Evolutionary conservation across 2,329 filamentous ascomycete genomes (phyloP).

Genomic region (Aspergillus terreus): DNA sequence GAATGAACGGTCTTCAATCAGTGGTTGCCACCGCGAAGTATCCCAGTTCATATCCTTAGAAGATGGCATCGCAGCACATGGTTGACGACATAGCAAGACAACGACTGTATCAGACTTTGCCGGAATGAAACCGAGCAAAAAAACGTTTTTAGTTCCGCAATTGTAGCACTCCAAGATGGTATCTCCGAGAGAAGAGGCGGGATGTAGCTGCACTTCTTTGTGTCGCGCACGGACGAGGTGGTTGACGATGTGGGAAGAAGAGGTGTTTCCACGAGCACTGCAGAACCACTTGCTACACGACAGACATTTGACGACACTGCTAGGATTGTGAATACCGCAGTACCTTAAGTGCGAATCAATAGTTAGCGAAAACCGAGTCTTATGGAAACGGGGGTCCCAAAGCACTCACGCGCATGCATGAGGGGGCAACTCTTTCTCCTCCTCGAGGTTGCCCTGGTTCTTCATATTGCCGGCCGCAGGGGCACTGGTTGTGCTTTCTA

Average conservation of each 20-base stretch:
- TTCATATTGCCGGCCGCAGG: constrained; percentile 72
- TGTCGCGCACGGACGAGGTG: constrained; percentile 95
- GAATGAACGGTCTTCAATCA: constrained; percentile 96
- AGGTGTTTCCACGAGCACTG: constrained; percentile 92
- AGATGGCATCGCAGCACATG: constrained; percentile 89
- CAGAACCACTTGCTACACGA: constrained; percentile 99
- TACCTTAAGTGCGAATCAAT: constrained; percentile 56
- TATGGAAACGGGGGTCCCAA: constrained; percentile 10
- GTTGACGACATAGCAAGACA: constrained; percentile 91
- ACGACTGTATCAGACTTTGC: constrained; percentile 98
- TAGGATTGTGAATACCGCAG: constrained; percentile 94
- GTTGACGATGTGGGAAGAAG: constrained; percentile 96
- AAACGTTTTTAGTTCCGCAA: constrained; percentile 98
- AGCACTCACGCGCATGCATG: constrained; percentile 89
- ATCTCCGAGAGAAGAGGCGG: constrained; percentile 86
- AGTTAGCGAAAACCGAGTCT: constrained; percentile 10
- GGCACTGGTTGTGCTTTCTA: constrained; percentile 72
- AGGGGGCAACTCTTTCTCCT: constrained; percentile 84
- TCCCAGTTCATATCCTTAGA: constrained; percentile 99
- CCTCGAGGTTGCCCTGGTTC: constrained; percentile 57
- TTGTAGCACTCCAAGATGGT: constrained; percentile 98
- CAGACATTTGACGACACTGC: constrained; percentile 93
- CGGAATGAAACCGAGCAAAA: constrained; percentile 94
- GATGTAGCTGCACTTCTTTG: constrained; percentile 97
- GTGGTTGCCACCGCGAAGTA: constrained; percentile 91